Base-by-base conservation (phyloP, 768 basidiomycete genomes). In the Leucosporidium yakuticum region DNA sequence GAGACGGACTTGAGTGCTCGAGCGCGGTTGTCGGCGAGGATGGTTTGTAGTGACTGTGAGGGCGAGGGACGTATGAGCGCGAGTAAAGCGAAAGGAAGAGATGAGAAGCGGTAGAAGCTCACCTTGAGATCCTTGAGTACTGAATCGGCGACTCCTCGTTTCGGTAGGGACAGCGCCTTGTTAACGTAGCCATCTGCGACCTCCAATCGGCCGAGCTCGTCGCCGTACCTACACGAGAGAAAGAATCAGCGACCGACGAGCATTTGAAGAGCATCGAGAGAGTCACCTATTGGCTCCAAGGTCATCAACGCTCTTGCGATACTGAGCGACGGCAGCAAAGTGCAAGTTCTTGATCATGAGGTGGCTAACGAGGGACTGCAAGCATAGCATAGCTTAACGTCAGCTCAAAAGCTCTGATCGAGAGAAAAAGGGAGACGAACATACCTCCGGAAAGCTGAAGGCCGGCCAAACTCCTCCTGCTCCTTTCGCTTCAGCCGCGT, bases 301-400 rank as follows among this genome's bases (percentile, higher is more conserved):
- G 74, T 97, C 94, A 55, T 95, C 94, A 62, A 90, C 82, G 76
- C 89, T 88, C 78, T 92, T 88, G 55, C 95, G 83, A 75, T 88
- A 91, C 75, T 91, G 89, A 7, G 95, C 85, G 7, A 91, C 95
- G 4, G 92, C 91, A 55, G 83, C 82, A 75, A 99, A 99, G 79
- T 99, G 95, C 57, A 83, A 80, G 49, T 81, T 79, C 78, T 99
- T 99, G 25, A 88, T 84, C 74, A 89, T 86, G 1, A 96, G 80
- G 77, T 95, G 91, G 2, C 86, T 78, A 2, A 87, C 72, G 90
- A 91, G 67, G 57, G 21, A 49, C 59, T 20, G 32, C 62, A 9
- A 53, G 53, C 23, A n/a, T 20, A 9, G 5, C 25, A 19, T n/a
- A n/a, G n/a, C n/a, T n/a, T n/a, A 32, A 15, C 4, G 39, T 54